Percentiles rank a stretch among this genome's conserved stretches.
phyloP scores from a whole-genome alignment of 768 basidiomycete genomes.

The Auricularia sp. region DNA sequence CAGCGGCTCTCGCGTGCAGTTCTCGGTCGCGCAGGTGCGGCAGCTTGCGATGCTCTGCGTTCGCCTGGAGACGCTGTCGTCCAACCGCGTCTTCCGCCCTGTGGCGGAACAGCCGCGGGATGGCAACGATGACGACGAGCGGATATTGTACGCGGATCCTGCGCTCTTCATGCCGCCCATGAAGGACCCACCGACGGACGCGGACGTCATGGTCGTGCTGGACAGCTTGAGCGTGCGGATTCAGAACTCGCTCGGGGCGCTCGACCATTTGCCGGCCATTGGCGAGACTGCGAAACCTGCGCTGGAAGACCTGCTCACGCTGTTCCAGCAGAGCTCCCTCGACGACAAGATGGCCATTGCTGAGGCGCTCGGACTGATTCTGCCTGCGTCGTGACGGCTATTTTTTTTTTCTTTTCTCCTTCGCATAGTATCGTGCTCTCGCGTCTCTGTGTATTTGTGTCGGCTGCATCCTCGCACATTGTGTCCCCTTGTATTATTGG shows the following conservation, averaged over 20 bases:
- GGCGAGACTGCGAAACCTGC: not conserved
- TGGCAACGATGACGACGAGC: constrained; percentile 18
- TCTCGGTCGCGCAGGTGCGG: constrained; percentile 62
- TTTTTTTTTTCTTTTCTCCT: not conserved
- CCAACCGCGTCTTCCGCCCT: constrained; percentile 47
- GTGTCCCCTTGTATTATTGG: not conserved
- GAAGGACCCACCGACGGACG: constrained; percentile 57
- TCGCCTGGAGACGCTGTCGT: constrained; percentile 67
- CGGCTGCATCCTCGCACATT: not conserved
- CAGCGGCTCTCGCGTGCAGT: constrained; percentile 46
- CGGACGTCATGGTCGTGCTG: constrained; percentile 62
- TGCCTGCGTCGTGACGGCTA: not conserved
- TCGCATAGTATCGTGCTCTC: not conserved
- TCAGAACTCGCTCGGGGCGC: constrained; percentile 50
- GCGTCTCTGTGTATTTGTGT: not conserved
- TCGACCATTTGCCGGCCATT: constrained; percentile 8
- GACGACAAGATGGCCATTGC: not conserved
- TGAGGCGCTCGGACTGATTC: not conserved
- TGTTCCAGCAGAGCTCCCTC: not conserved
- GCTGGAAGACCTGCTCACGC: not conserved
- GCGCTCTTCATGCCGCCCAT: constrained; percentile 58
- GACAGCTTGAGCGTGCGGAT: constrained; percentile 68
- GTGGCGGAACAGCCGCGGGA: constrained; percentile 30
- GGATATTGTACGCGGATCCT: constrained; percentile 48
- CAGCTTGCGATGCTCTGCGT: constrained; percentile 65